Evolutionary conservation across 1,284 basidiomycete genomes (phyloP).

Genomic region (Papiliotrema fonsecae): DNA sequence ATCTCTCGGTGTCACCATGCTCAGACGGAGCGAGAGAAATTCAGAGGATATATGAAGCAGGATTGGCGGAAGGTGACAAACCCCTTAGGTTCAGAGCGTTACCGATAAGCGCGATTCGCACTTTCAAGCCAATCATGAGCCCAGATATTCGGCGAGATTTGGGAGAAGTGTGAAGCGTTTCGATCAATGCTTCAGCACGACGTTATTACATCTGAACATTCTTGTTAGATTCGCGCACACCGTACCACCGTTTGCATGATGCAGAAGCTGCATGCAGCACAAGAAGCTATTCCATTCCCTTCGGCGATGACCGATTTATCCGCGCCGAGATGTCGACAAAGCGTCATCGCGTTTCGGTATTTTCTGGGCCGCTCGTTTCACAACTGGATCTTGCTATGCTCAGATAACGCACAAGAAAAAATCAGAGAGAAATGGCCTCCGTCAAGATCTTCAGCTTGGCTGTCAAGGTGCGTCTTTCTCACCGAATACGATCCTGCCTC

Average conservation of each 20-base stretch:
- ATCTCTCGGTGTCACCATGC: too few relatives aligned
- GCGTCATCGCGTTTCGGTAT: background rate
- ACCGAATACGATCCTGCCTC: too few relatives aligned
- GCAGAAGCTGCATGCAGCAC: background rate
- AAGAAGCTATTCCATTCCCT: background rate
- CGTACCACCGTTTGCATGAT: background rate
- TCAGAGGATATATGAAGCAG: too few relatives aligned
- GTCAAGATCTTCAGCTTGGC: constrained; percentile 63
- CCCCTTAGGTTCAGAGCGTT: too few relatives aligned
- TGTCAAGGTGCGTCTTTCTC: constrained; percentile 64
- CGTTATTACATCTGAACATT: too few relatives aligned
- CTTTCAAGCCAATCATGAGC: too few relatives aligned
- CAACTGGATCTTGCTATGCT: background rate
- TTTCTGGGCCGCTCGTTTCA: background rate
- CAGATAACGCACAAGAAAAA: background rate
- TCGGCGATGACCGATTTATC: background rate
- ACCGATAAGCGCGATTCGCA: too few relatives aligned
- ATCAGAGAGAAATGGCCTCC: constrained; percentile 55
- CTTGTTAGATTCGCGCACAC: background rate
- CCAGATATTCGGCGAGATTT: too few relatives aligned
- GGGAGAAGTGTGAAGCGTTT: too few relatives aligned
- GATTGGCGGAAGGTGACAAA: too few relatives aligned
- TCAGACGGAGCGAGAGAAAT: too few relatives aligned
- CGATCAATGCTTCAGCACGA: too few relatives aligned
- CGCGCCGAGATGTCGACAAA: background rate